phyloP scores from a whole-genome alignment of 768 basidiomycete species.

The Mycena sanguinolenta region DNA sequence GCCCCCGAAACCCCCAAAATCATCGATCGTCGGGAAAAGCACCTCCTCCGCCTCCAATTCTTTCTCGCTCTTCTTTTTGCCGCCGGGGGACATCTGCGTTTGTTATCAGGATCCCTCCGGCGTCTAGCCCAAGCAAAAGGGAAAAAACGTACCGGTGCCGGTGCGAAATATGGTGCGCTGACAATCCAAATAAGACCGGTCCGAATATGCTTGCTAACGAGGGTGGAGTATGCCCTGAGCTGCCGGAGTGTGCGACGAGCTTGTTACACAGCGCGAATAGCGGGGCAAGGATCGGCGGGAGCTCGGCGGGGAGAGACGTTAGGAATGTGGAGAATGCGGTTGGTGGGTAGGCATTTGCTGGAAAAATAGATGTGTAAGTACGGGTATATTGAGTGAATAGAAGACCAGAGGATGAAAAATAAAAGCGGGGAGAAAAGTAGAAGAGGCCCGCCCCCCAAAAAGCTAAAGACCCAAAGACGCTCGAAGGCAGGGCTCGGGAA shows the following conservation, averaged over 20 bases:
- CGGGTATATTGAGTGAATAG: background rate
- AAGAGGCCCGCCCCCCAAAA: too few relatives aligned
- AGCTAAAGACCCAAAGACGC: too few relatives aligned
- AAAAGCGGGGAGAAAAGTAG: too few relatives aligned
- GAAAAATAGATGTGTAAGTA: background rate
- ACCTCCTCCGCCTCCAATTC: constrained; percentile 18
- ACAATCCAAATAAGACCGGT: background rate
- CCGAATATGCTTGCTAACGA: background rate
- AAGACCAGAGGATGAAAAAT: background rate
- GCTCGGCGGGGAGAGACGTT: constrained; percentile 70
- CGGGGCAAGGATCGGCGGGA: constrained; percentile 74
- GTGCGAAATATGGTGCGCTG: background rate
- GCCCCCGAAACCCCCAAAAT: constrained; percentile 58
- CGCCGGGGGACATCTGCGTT: background rate
- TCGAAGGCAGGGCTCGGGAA: too few relatives aligned
- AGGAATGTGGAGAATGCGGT: background rate
- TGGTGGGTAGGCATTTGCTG: constrained; percentile 72
- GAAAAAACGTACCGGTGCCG: background rate
- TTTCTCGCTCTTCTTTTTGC: background rate
- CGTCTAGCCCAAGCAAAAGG: background rate
- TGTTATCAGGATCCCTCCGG: background rate
- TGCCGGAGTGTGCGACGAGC: constrained; percentile 85
- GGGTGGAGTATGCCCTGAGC: constrained; percentile 92
- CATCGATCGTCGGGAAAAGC: constrained; percentile 32
- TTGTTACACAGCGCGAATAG: constrained; percentile 86